Base-by-base conservation (phyloP, 768 basidiomycete genomes). In the Suillus placidus region DNA sequence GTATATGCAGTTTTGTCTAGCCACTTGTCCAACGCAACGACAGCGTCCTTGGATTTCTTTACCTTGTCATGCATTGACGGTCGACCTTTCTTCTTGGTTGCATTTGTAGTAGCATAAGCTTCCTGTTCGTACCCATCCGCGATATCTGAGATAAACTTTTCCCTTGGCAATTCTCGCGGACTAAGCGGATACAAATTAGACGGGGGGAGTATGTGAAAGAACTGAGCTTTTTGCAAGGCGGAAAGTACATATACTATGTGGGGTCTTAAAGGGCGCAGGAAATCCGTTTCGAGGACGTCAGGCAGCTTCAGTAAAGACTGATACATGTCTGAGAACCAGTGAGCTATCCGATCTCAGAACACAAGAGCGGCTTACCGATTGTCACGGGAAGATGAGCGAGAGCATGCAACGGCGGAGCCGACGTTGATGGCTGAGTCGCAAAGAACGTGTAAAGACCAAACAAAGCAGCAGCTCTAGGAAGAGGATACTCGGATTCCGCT, bases 361-460 rank as follows among this genome's bases (percentile, higher is more conserved):
- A 45, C 76, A 42, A 42, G 18, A 12, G 32, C 52, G 23, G 76
- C 82, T 64, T 73, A 86, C 90, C 90, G 61, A 84, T 78, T 16
- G 90, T 83, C 32, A 93, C 83, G 10, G 85, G 83, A 38, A 92
- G 83, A 66, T 87, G 82, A n/a, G 75, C 72, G n/a, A 85, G 68
- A 30, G 73, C 69, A 71, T 84, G 79, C 38, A 93, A 74, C 10
- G 81, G 69, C 26, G 88, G 88, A 4, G 81, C 78, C 4, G 85
- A 81, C 12, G 79, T 76, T 12, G 80, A 79, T 16, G 91, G 88
- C 76, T 93, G 93, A 12, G 90, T 88, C 64, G 77, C 80, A 72
- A 86, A 87, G 69, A 93, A 89, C 3, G 87, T 85, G 72, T 93
- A 93, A 56, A 90, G 72, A 5, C 83, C 88, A 72, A 93, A 92